Evolutionary conservation across 2,329 filamentous ascomycete species (phyloP).

Genomic region (Xylariaceae sp.): DNA sequence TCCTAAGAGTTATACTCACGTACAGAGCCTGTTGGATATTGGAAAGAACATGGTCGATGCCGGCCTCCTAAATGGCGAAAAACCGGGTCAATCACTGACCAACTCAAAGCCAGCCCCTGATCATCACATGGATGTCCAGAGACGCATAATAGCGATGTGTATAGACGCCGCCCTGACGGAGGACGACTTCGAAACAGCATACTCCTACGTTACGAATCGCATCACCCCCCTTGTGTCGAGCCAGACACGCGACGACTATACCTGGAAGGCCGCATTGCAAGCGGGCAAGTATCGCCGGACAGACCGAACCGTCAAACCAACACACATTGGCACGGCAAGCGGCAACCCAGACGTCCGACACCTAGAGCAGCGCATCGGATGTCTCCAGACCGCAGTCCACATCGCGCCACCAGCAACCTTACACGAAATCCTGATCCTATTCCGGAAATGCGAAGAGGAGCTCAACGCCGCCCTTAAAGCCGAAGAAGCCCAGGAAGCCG

Average conservation of each 20-base stretch:
- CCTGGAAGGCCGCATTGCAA: slow-evolving; percentile 72
- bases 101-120: slow-evolving; percentile 26
- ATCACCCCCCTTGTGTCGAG: slow-evolving; percentile 39
- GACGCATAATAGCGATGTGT: slow-evolving; percentile 72
- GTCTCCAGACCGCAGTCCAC: slow-evolving; percentile 68
- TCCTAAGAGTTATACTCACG: slow-evolving; percentile 63
- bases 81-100: slow-evolving; percentile 27
- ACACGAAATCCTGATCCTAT: slow-evolving; percentile 69
- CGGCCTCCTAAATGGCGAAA: slow-evolving; percentile 40
- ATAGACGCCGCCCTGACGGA: slow-evolving; percentile 70
- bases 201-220: slow-evolving; percentile 73
- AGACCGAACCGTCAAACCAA: slow-evolving; percentile 48
- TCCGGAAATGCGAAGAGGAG: slow-evolving; percentile 73
- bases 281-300: slow-evolving; percentile 69
- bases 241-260: slow-evolving; percentile 54
- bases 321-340: slow-evolving; percentile 55
- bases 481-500: slow-evolving; percentile 63
- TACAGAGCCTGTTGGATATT: slow-evolving; percentile 67
- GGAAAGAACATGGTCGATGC: slow-evolving; percentile 61
- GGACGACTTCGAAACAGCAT: slow-evolving; percentile 80
- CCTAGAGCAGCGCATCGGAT: slow-evolving; percentile 75
- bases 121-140: slow-evolving; percentile 46
- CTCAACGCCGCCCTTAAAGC: slow-evolving; percentile 60
- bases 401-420: slow-evolving; percentile 66
- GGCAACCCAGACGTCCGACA: slow-evolving; percentile 61